phyloP scores from a whole-genome alignment of 148 eudicot species.

The Polygonum aviculare region DNA sequence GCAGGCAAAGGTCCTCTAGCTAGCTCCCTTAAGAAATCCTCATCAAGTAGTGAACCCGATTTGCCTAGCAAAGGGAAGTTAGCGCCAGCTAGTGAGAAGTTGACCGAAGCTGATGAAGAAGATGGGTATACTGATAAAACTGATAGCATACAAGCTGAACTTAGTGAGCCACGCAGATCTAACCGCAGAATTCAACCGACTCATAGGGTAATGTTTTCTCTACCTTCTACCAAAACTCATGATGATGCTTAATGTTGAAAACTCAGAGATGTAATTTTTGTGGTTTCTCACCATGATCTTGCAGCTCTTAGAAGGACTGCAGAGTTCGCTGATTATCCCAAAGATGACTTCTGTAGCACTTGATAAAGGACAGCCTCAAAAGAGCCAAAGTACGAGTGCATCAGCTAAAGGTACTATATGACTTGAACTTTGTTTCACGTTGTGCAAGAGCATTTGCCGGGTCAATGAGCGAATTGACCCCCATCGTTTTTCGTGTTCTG shows the following conservation, averaged over 20 bases:
- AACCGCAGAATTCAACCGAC: conserved; percentile 94
- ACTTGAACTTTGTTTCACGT: neutral
- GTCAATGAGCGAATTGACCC: neutral
- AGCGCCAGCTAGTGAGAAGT: conserved; percentile 34
- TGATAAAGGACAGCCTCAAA: conserved; percentile 31
- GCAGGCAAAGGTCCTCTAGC: conserved; percentile 35
- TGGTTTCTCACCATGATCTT: neutral
- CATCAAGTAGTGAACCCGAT: conserved; percentile 36
- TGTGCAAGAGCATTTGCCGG: neutral
- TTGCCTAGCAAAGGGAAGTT: conserved; percentile 41
- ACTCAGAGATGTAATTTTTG: too few relatives aligned
- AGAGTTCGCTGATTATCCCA: conserved; percentile 46
- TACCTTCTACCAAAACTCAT: too few relatives aligned
- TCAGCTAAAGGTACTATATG: neutral
- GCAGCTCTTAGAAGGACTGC: conserved; percentile 68
- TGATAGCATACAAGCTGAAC: conserved; percentile 29
- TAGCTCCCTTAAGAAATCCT: conserved; percentile 40
- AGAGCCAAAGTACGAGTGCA: neutral
- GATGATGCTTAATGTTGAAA: too few relatives aligned
- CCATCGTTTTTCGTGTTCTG: neutral
- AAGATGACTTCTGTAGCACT: conserved; percentile 48
- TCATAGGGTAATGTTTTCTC: conserved; percentile 53
- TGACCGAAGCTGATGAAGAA: conserved; percentile 27
- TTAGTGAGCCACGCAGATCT: conserved; percentile 76
- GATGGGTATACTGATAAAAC: conserved; percentile 7